Base-by-base conservation (phyloP, 192 early-diverging fungal genomes). In the Blastocladiella britannica region DNA sequence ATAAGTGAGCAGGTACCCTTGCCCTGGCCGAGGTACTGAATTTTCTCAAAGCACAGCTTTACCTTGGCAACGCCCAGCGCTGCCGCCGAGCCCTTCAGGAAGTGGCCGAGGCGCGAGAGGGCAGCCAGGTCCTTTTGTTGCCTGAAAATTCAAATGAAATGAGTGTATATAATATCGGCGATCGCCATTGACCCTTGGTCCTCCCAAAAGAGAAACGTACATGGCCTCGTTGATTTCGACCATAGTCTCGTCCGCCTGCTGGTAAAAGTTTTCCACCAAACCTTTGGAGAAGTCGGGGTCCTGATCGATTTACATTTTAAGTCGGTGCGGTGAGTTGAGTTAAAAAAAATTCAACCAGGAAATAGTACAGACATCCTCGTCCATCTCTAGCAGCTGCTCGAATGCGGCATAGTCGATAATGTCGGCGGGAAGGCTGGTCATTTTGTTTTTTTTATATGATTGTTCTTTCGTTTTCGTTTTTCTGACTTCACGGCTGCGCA, bases 321-420 rank as follows among this genome's bases (percentile, higher is more conserved):
- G n/a, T n/a, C n/a, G n/a, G n/a, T n/a, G n/a, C n/a, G n/a, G n/a
- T n/a, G n/a, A n/a, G n/a, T n/a, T n/a, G n/a, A n/a, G n/a, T n/a
- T n/a, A n/a, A n/a, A n/a, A n/a, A n/a, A n/a, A n/a, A n/a, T n/a
- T n/a, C 60, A 30, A 6, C 29, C 5, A 30, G 29, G 29, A 30
- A 30, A 30, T 30, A 8, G 5, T 47, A 47, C 37, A 20, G 25
- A 67, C 85, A 28, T 87, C 88, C 53, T 90, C 87, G 65, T 93
- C 91, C 88, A 93, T 89, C 25, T 87, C 83, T 43, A 92, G 61
- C 30, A 94, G 67, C 68, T 92, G 88, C 59, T 89, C 82, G 70
- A n/a, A n/a, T n/a, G n/a, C n/a, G n/a, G n/a, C n/a, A n/a, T n/a
- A n/a, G n/a, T n/a, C n/a, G n/a, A n/a, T n/a, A n/a, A n/a, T n/a